These are phyloP conservation scores for Gillenia trifoliata DNA, from an alignment of 306 rosid genomes.

Conservation along the genomic window DNA sequence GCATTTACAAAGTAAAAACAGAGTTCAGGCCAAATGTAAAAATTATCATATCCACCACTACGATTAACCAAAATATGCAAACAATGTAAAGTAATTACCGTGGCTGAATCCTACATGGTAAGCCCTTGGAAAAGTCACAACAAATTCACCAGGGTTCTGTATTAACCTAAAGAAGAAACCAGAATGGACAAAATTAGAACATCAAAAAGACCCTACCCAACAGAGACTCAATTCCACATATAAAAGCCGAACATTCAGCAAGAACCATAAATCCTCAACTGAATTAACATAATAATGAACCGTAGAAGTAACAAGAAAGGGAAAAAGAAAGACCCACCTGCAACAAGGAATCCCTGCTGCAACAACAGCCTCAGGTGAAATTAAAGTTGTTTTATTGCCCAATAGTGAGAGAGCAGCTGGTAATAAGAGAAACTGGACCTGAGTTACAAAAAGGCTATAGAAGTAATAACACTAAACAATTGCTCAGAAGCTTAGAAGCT, in stretches of 20 bases:
- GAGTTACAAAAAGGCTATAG: conserved; percentile 41
- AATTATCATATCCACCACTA: conserved; percentile 4
- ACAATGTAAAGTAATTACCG: conserved; percentile 62
- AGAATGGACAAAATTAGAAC: conserved; percentile 31
- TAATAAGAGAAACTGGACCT: conserved; percentile 55
- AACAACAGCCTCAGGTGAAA: conserved; percentile 79
- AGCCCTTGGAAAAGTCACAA: conserved; percentile 98
- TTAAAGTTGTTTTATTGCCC: conserved; percentile 91
- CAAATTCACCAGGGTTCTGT: conserved; percentile 99
- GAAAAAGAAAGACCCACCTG: conserved; percentile 53
- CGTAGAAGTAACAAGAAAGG: neutral
- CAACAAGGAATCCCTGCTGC: conserved; percentile 90
- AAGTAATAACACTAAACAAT: conserved; percentile 27
- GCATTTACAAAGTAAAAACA: conserved; percentile 3
- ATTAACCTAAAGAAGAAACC: conserved; percentile 65
- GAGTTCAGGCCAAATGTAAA: conserved; percentile 2
- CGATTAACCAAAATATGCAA: conserved; percentile 1
- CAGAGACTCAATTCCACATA: conserved; percentile 8
- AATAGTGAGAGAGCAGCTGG: conserved; percentile 90
- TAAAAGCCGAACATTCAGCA: conserved; percentile 17
- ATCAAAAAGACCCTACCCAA: conserved; percentile 14
- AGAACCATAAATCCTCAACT: neutral
- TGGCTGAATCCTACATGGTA: conserved; percentile 99
- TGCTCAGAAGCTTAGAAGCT: neutral
- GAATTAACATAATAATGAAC: neutral